Evolutionary conservation across 2,329 filamentous ascomycete genomes (phyloP), one percentile per base, ranked within the genome.

Genomic region (Pyricularia pennisetigena): DNA sequence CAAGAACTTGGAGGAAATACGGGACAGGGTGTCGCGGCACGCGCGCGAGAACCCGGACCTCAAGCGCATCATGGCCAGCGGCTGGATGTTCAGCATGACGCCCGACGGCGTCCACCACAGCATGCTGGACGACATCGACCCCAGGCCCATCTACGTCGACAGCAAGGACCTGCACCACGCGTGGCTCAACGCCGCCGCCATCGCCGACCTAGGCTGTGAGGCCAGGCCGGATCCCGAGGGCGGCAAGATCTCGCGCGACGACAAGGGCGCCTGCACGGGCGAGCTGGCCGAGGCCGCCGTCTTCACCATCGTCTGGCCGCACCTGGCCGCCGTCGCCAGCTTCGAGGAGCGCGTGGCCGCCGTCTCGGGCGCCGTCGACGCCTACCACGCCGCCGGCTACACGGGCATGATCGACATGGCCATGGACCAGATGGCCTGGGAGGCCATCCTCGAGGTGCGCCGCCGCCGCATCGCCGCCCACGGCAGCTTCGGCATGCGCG

Each of bases 351-450:
- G 85, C 67, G 74, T 80, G 14, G 77, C 75, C 3, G 80, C 83
- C 1, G 74, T 87, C 29, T 74, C 73, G 64, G 79, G 78, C 0
- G 85, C 83, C 0, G 78, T 86, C 29, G 71, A 76, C 0, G 80
- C 81, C 10, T 86, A 86, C 71, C 81, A 80, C 69, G 76, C 78
- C 1, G 78, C 78, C 0, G 85, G 85, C 3, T 85, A 84, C 71
- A 86, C 85, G 1, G 83, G 84, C 1, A 74, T 84, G 59, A 77
- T 86, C 10, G 85, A 87, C 69, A 86, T 87, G 84, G 84, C 84
- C 3, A 85, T 87, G 83, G 83, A 87, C 71, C 82, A 86, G 68
- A 82, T 81, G 63, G 79, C 77, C 4, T 85, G 83, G 82, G 82
- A 82, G 62, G 82, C 83, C 2, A 73, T 87, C 68, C 77, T 81